Percentiles rank a stretch among this genome's conserved stretches.
These are phyloP conservation scores for Ustilago tritici DNA, from an alignment of 1,284 basidiomycete genomes.

Conservation along the genomic window DNA sequence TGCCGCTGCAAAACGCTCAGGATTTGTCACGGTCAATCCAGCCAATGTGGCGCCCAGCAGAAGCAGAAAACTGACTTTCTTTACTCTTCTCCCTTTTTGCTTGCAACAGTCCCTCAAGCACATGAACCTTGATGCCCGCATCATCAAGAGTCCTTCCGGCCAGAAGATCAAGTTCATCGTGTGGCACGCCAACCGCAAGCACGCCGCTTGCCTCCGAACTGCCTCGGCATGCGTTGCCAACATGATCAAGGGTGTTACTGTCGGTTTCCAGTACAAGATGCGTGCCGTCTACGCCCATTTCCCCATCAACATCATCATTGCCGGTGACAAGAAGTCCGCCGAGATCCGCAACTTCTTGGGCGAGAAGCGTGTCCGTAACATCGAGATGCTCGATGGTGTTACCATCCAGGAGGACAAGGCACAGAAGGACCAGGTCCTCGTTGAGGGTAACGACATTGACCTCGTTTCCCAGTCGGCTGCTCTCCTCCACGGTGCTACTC, in stretches of 20 bases:
- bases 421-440: slow-evolving; percentile 81
- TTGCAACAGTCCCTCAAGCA: slow-evolving; percentile 71
- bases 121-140: slow-evolving; percentile 70
- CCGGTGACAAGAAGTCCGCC: slow-evolving; percentile 80
- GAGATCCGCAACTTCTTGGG: slow-evolving; percentile 99
- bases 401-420: slow-evolving; percentile 88
- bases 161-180: slow-evolving; percentile 90
- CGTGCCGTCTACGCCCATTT: slow-evolving; percentile 96
- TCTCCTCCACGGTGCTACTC: slow-evolving; percentile 67
- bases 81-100: slow-evolving; percentile 59
- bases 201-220: slow-evolving; percentile 96
- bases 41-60: neutral
- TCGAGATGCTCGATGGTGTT: slow-evolving; percentile 91
- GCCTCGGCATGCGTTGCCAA: slow-evolving; percentile 94
- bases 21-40: slow-evolving; percentile 7
- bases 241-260: slow-evolving; percentile 87
- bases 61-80: slow-evolving; percentile 18
- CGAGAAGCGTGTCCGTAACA: slow-evolving; percentile 90
- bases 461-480: slow-evolving; percentile 69
- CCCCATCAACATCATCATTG: slow-evolving; percentile 99
- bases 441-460: slow-evolving; percentile 74
- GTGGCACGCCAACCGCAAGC: slow-evolving; percentile 98
- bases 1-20: neutral
- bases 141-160: slow-evolving; percentile 72
- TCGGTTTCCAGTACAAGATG: slow-evolving; percentile 98